A percentile compares a stretch with the other conserved stretches of the same genome.
Conservation (phyloP, 805 yeast genomes). For the Yarrowia sp. region DNA sequence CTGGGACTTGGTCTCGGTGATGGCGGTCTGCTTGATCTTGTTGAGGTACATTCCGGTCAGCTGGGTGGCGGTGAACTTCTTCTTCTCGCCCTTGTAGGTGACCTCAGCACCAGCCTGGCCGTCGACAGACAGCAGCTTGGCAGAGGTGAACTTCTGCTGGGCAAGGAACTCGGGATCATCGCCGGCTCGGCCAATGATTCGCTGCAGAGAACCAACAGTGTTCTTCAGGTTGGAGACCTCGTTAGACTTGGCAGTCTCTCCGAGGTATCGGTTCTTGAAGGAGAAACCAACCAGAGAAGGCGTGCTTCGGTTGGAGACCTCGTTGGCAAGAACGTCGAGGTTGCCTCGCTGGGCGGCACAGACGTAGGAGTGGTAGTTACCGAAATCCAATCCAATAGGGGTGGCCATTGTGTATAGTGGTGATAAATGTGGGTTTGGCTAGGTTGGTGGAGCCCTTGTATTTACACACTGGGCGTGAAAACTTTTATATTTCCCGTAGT, state of each 20-base stretch:
- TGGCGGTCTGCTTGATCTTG: conserved; percentile 79
- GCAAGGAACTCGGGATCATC: conserved; percentile 71
- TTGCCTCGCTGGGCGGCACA: conserved; percentile 97
- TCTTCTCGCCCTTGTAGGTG: conserved; percentile 73
- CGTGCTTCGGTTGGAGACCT: conserved; percentile 95
- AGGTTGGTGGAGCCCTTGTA: neutral
- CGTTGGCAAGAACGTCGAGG: conserved; percentile 96
- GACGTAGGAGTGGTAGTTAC: conserved; percentile 88
- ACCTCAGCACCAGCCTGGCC: conserved; percentile 85
- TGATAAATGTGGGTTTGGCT: conserved; percentile 4
- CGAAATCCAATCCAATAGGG: conserved; percentile 97
- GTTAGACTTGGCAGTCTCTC: conserved; percentile 94
- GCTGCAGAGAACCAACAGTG: conserved; percentile 91
- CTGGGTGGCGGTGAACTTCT: conserved; percentile 82
- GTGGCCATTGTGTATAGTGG: conserved; percentile 60
- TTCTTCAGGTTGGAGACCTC: conserved; percentile 95
- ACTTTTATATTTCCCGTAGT: conserved; percentile 18
- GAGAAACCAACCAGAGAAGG: conserved; percentile 94
- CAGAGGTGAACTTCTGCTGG: conserved; percentile 73
- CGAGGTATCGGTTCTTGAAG: conserved; percentile 80
- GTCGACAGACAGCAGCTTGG: conserved; percentile 64
- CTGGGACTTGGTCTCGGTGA: conserved; percentile 75
- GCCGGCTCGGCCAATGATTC: conserved; percentile 78
- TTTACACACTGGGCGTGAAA: conserved; percentile 13
- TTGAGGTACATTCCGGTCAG: conserved; percentile 91